These are phyloP conservation scores for Hypocreales sp. DNA, from an alignment of 2,329 filamentous ascomycete genomes.

Conservation along the genomic window DNA sequence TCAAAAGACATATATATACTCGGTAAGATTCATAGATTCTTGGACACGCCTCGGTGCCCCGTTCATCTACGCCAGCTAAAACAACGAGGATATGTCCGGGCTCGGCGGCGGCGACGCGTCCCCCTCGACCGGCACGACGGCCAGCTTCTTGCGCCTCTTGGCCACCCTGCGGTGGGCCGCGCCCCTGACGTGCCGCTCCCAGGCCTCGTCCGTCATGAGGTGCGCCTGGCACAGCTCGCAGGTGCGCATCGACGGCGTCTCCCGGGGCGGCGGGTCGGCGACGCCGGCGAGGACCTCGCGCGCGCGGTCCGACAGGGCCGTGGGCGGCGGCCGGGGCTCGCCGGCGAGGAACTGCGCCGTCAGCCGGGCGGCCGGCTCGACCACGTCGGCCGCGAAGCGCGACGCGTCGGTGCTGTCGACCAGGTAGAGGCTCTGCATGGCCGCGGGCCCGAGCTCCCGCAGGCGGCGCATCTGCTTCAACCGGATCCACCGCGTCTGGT, in stretches of 20 bases:
- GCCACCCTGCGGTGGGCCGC: conserved; percentile 16
- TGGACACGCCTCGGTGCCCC: no score
- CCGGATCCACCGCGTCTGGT: conserved; percentile 76
- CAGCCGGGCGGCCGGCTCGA: conserved; percentile 46
- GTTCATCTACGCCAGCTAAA: no score
- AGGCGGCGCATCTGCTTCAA: conserved; percentile 64
- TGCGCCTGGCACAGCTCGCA: conserved; percentile 63
- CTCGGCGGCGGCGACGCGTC: no score
- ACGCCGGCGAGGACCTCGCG: conserved; percentile 37
- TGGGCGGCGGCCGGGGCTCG: conserved; percentile 34
- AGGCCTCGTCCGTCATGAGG: conserved; percentile 36
- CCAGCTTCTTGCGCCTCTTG: conserved; percentile 20
- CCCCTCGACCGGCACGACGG: conserved; percentile 16
- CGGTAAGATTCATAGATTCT: no score
- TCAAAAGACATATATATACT: no score
- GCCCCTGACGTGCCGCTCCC: conserved; percentile 22
- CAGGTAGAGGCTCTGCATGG: conserved; percentile 51
- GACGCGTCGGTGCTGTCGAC: conserved; percentile 62
- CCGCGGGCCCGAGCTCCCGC: conserved; percentile 32
- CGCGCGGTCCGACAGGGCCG: conserved; percentile 30
- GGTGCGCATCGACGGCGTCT: conserved; percentile 38
- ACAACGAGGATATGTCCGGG: no score
- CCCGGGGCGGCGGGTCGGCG: conserved; percentile 27
- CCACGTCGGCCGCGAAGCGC: conserved; percentile 48
- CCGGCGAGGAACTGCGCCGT: conserved; percentile 47